phyloP scores from a whole-genome alignment of 2,329 filamentous ascomycete genomes.

The Xylaria hypoxylon region DNA sequence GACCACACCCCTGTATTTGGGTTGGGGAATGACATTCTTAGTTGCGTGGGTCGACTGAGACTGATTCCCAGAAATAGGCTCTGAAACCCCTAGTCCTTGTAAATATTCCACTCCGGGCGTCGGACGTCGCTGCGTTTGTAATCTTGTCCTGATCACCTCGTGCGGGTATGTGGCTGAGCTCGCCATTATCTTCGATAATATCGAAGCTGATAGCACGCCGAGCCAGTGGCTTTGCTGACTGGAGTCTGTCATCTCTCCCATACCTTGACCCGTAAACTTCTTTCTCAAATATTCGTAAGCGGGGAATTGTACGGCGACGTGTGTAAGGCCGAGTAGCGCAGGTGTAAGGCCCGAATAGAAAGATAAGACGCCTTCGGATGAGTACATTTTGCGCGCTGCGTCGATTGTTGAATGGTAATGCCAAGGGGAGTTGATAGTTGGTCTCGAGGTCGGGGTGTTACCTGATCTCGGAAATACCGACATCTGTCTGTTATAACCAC shows the following conservation, averaged over 20 bases:
- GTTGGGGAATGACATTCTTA: slow-evolving; percentile 35
- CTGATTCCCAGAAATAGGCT: slow-evolving; percentile 59
- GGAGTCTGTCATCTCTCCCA: slow-evolving; percentile 75
- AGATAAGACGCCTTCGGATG: slow-evolving; percentile 84
- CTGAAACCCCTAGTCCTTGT: slow-evolving; percentile 61
- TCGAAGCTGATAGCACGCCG: slow-evolving; percentile 87
- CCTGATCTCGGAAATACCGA: slow-evolving; percentile 61
- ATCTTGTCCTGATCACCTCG: slow-evolving; percentile 90
- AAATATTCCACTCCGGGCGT: slow-evolving; percentile 65
- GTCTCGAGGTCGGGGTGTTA: slow-evolving; percentile 66
- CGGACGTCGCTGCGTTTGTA: slow-evolving; percentile 91
- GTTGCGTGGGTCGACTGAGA: slow-evolving; percentile 49
- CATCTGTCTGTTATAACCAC: slow-evolving; percentile 59
- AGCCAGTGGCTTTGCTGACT: slow-evolving; percentile 77
- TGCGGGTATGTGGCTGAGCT: slow-evolving; percentile 97
- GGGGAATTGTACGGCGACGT: slow-evolving; percentile 97
- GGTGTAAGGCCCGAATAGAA: slow-evolving; percentile 97
- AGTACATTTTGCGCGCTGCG: slow-evolving; percentile 96
- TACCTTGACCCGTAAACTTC: slow-evolving; percentile 87
- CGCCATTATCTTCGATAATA: slow-evolving; percentile 93
- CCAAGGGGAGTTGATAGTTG: slow-evolving; percentile 77
- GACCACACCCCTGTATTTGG: slow-evolving; percentile 80
- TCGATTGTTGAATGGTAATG: slow-evolving; percentile 91
- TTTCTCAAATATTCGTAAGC: slow-evolving; percentile 94
- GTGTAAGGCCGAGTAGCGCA: slow-evolving; percentile 88